Conservation (phyloP, 192 early-diverging fungal genomes). For the Thoreauomyces humboldtii region DNA sequence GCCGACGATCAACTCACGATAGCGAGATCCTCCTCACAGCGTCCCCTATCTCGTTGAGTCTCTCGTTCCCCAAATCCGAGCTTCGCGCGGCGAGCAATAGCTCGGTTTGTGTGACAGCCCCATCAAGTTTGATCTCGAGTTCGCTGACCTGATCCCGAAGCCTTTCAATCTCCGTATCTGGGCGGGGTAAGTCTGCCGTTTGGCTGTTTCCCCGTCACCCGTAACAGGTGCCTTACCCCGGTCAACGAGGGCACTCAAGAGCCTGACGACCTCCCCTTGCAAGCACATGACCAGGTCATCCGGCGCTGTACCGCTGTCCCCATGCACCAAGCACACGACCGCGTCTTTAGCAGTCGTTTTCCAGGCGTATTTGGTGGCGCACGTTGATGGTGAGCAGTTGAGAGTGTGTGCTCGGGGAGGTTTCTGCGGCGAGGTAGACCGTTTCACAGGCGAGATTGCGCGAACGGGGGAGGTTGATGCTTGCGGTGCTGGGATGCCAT, state of each 20-base stretch:
- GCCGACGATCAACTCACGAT: no score
- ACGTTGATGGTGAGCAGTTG: no score
- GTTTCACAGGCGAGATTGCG: no score
- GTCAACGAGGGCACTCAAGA: background rate
- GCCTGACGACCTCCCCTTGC: background rate
- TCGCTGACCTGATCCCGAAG: slow-evolving; percentile 7
- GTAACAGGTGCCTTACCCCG: background rate
- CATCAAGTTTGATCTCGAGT: slow-evolving; percentile 4
- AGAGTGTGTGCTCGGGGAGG: no score
- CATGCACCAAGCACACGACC: background rate
- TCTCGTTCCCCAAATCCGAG: background rate
- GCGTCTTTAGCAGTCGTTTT: background rate
- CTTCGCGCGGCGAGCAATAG: slow-evolving; percentile 13
- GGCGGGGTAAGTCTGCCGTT: background rate
- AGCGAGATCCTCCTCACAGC: background rate
- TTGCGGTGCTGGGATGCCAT: no score
- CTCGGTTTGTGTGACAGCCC: slow-evolving; percentile 24
- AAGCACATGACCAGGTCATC: background rate
- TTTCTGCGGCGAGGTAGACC: no score
- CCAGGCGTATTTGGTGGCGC: background rate
- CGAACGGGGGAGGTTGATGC: no score
- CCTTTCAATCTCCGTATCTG: slow-evolving; percentile 20
- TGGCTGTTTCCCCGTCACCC: no score
- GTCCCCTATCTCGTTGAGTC: slow-evolving; percentile 3
- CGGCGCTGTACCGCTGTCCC: background rate